Percentiles rank a stretch among this genome's conserved stretches.
phyloP scores from a whole-genome alignment of 2,329 filamentous ascomycete species.

The Neofusicoccum umdonicola region DNA sequence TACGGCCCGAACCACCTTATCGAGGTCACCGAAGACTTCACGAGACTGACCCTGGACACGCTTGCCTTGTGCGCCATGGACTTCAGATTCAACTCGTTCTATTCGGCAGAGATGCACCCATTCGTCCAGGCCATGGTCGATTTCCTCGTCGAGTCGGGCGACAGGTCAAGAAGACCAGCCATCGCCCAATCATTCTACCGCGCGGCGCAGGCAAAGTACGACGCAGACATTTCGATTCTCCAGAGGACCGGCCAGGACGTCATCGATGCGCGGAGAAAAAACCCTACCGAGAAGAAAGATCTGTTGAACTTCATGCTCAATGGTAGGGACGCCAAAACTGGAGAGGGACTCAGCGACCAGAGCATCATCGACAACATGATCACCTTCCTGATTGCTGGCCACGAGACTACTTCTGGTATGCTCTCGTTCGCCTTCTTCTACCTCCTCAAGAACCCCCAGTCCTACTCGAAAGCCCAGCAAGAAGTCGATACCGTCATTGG shows the following conservation, averaged over 20 bases:
- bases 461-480: constrained; percentile 49
- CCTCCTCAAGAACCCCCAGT: constrained; percentile 51
- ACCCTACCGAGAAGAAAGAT: constrained; percentile 58
- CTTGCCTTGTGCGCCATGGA: constrained; percentile 41
- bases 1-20: constrained; percentile 39
- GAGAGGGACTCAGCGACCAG: constrained; percentile 55
- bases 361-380: constrained; percentile 68
- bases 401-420: constrained; percentile 39
- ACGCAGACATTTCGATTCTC: constrained; percentile 53
- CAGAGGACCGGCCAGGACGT: constrained; percentile 56
- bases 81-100: constrained; percentile 43
- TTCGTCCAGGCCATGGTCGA: constrained; percentile 39
- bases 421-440: constrained; percentile 50
- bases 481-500: constrained; percentile 57
- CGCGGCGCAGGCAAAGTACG: constrained; percentile 48
- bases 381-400: constrained; percentile 60
- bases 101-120: constrained; percentile 35
- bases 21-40: constrained; percentile 39
- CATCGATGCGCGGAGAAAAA: constrained; percentile 55
- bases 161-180: constrained; percentile 30
- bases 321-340: constrained; percentile 61
- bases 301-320: constrained; percentile 60
- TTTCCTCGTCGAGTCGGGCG: constrained; percentile 36
- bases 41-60: constrained; percentile 37
- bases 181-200: constrained; percentile 37